Percentiles rank a stretch among this genome's conserved stretches.
Conservation (phyloP, 2,329 filamentous ascomycete species). For the Alternaria tenuissima region DNA sequence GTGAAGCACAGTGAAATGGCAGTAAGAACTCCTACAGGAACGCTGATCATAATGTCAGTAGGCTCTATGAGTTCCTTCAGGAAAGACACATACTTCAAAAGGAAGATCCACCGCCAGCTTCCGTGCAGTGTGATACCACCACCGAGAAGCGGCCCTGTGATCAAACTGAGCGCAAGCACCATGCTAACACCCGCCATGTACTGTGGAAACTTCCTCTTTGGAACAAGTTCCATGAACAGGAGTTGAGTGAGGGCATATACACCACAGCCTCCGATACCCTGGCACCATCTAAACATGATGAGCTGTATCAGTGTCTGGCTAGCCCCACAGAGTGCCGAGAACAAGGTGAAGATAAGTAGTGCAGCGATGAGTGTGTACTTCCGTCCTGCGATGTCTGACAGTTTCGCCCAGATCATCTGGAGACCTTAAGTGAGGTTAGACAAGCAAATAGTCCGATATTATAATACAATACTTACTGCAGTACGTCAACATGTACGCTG, state of each 20-base stretch:
- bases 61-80: background rate
- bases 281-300: conserved; percentile 45
- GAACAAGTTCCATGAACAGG: conserved; percentile 42
- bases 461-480: conserved; percentile 32
- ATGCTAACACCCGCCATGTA: conserved; percentile 14
- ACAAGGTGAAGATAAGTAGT: conserved; percentile 36
- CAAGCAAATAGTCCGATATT: background rate
- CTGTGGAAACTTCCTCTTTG: conserved; percentile 11
- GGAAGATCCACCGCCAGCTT: conserved; percentile 31
- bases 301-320: conserved; percentile 40
- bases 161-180: conserved; percentile 15
- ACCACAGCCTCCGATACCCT: conserved; percentile 47
- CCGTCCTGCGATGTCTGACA: conserved; percentile 21
- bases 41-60: conserved; percentile 14
- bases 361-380: conserved; percentile 1
- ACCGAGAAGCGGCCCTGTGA: conserved; percentile 25
- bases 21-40: conserved; percentile 14
- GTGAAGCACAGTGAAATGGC: conserved; percentile 2
- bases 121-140: conserved; percentile 11
- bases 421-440: background rate
- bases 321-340: conserved; percentile 45
- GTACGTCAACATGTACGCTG: conserved; percentile 46
- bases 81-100: conserved; percentile 23
- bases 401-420: conserved; percentile 9
- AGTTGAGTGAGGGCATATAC: conserved; percentile 40